Evolutionary conservation across 2,329 filamentous ascomycete species (phyloP).

Genomic region (Arthrobotrys sphaeroides): DNA sequence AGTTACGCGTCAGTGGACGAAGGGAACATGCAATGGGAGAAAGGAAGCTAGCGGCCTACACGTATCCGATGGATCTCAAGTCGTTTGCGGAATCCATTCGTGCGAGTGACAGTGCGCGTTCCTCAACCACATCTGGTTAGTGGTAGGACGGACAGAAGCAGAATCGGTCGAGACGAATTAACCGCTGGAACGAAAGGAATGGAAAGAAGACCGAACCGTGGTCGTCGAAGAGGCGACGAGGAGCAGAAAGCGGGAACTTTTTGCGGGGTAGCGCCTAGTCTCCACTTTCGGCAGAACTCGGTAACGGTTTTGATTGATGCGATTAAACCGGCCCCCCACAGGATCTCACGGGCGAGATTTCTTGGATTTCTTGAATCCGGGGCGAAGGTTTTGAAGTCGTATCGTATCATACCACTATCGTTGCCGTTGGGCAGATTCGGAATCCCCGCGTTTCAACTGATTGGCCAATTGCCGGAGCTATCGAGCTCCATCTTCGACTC

Average conservation of each 20-base stretch:
- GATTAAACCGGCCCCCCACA: slow-evolving; percentile 7
- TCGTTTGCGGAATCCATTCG: slow-evolving; percentile 32
- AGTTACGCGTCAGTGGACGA: slow-evolving; percentile 44
- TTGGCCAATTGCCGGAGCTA: neutral
- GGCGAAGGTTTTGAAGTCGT: neutral
- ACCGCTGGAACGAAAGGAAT: slow-evolving; percentile 20
- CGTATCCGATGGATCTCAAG: slow-evolving; percentile 3
- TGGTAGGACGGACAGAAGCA: neutral
- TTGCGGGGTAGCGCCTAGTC: slow-evolving; percentile 17
- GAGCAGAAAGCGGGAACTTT: slow-evolving; percentile 17
- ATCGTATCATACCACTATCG: too few species aligned
- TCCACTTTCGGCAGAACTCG: neutral
- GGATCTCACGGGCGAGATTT: neutral
- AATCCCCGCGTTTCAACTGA: neutral
- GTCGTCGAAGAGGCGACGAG: slow-evolving; percentile 2
- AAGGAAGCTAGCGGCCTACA: slow-evolving; percentile 31
- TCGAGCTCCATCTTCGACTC: too few species aligned
- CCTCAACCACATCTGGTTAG: slow-evolving; percentile 9
- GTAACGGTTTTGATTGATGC: neutral
- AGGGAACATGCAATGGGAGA: slow-evolving; percentile 44
- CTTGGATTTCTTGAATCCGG: neutral
- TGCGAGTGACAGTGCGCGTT: slow-evolving; percentile 18
- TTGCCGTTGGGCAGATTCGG: neutral
- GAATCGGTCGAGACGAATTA: slow-evolving; percentile 30
- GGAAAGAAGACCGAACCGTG: neutral